Evolutionary conservation across 2,329 filamentous ascomycete genomes (phyloP).

Genomic region (Aulographum hederae): DNA sequence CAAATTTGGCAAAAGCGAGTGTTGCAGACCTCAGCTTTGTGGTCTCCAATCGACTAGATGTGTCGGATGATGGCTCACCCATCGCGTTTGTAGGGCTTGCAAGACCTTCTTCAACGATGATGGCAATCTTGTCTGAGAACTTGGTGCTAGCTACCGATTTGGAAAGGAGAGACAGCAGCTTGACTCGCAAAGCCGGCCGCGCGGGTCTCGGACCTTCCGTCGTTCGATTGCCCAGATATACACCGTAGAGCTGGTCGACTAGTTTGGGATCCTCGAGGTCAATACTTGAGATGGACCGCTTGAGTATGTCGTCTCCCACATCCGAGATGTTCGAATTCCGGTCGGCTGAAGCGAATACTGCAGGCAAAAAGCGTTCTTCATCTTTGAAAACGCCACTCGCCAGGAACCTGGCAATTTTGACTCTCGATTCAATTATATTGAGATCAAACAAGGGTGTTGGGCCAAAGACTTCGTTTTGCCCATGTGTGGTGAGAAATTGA

Average conservation of each 20-base stretch:
- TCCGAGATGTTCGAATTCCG: constrained; percentile 63
- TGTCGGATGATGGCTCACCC: no score
- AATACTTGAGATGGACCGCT: constrained; percentile 48
- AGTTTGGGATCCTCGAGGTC: constrained; percentile 51
- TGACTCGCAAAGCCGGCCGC: no score
- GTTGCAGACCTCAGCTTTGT: constrained; percentile 48
- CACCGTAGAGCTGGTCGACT: constrained; percentile 47
- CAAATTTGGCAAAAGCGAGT: constrained; percentile 75
- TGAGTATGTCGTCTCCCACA: constrained; percentile 79
- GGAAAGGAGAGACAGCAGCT: no score
- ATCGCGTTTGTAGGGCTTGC: no score
- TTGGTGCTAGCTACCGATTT: no score
- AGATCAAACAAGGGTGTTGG: constrained; percentile 39
- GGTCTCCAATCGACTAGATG: neutral
- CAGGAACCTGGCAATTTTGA: constrained; percentile 51
- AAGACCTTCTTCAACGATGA: no score
- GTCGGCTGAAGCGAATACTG: constrained; percentile 68
- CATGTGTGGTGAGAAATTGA: constrained; percentile 46
- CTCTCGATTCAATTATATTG: constrained; percentile 52
- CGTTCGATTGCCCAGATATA: no score
- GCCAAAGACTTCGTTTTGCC: constrained; percentile 53
- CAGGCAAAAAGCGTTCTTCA: constrained; percentile 64
- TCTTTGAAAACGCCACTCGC: constrained; percentile 76
- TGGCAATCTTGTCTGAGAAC: no score
- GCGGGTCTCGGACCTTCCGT: no score